These are phyloP conservation scores for Cladophialophora bantiana DNA, from an alignment of 2,329 filamentous ascomycete species.

Conservation along the genomic window DNA sequence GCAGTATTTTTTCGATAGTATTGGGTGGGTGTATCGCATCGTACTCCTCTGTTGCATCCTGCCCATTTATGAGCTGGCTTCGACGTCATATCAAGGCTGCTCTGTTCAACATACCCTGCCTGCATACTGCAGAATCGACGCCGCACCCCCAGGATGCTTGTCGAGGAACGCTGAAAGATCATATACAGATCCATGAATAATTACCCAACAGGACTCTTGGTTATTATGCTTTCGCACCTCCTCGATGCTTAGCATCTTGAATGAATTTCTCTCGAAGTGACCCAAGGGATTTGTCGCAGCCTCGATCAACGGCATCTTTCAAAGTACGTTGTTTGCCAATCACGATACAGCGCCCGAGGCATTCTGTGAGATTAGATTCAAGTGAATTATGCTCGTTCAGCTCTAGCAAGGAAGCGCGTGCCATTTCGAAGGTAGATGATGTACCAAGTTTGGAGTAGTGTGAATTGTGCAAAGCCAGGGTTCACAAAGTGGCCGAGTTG, in stretches of 20 bases:
- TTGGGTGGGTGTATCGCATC: constrained; percentile 27
- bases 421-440: background rate
- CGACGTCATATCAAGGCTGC: background rate
- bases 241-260: background rate
- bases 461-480: background rate
- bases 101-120: constrained; percentile 57
- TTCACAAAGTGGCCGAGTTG: background rate
- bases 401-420: background rate
- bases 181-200: constrained; percentile 82
- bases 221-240: constrained; percentile 71
- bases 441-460: background rate
- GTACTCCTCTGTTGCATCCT: constrained; percentile 67
- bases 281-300: background rate
- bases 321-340: background rate
- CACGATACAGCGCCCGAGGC: background rate
- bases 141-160: constrained; percentile 85
- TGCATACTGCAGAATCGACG: constrained; percentile 86
- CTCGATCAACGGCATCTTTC: background rate
- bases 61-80: background rate
- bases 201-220: constrained; percentile 81
- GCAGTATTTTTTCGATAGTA: constrained; percentile 27
- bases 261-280: background rate
- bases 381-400: background rate
- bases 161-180: constrained; percentile 81
- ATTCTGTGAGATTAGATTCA: background rate